Evolutionary conservation across 768 basidiomycete genomes (phyloP), one percentile per base, ranked within the genome.

Genomic region (Ramaria sp.): DNA sequence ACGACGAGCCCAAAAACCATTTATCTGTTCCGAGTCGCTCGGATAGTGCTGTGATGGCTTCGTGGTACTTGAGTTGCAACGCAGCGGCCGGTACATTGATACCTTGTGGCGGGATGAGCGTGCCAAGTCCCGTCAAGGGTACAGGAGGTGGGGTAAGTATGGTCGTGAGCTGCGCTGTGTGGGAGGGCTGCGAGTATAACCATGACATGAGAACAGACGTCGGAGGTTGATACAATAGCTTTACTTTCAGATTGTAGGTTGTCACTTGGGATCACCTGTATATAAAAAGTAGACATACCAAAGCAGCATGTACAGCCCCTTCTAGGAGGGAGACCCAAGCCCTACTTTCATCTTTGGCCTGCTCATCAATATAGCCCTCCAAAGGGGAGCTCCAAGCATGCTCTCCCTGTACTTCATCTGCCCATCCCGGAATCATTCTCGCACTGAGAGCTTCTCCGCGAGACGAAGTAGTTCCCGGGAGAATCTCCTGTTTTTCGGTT

Each of bases 321-420:
- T 92, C 87, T 41, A 92, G 78, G 33, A 92, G 74, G 1, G 86
- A 73, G 24, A 89, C 78, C 90, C 90, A 92, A 1, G 90, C 89
- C 43, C 81, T 77, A 62, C 86, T 86, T 67, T 92, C 89, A 62
- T 88, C 82, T 50, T 77, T 73, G 22, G 84, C 73, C 19, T 70
- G 68, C 48, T 76, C 72, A 60, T 85, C 76, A 37, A 67, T 74
- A 66, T 88, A 91, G 11, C 88, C 89, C 65, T 90, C 85, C 33
- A 86, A 69, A 4, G 73, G 67, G 11, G 47, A 22, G 55, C 70
- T 69, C 20, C 74, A 72, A 12, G 65, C 64, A 30, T 70, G 69
- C n/a, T 71, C 65, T 3, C 61, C 64, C 65, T 73, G 3, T 81
- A 70, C 42, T 67, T 71, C 70, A 61, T 86, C 84, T 4, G 78